Base-by-base conservation (phyloP, 2,329 filamentous ascomycete genomes). In the Pseudopithomyces chartarum region DNA sequence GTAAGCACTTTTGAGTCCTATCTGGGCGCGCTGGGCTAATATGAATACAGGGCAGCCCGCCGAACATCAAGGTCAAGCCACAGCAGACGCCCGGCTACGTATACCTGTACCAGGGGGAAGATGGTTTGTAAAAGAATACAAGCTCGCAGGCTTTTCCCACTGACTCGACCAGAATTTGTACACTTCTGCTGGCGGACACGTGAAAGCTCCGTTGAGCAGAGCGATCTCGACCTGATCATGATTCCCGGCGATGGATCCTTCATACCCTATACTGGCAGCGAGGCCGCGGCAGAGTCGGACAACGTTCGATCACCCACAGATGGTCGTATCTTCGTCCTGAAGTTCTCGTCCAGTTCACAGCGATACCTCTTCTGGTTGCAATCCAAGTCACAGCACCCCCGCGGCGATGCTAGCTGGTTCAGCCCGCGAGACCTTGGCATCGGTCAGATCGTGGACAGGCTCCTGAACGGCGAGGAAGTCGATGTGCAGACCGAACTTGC, bases 181-280 rank as follows among this genome's bases (percentile, higher is more conserved):
- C 93, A 97, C 81, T 97, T 99, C 80, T 97, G 93, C 85, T 99
- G 96, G 96, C 90, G 93, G 64, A 88, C 91, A 69, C 89, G 95
- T 64, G 84, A 82, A 64, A 85, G 86, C 56, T 81, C 88, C 20
- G 78, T 91, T 64, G 85, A 90, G 61, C 80, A 90, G 57, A 89
- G 93, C 56, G 90, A 95, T 58, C 80, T 97, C 61, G 93, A 99
- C 74, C 85, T 99, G 36, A 87, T 97, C 68, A 97, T 97, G 91
- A 88, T 99, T 51, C 94, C 95, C 20, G 84, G 85, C 52, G 96
- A 99, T 75, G 91, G 90, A 66, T 88, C 87, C 69, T 99, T 99
- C 78, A 82, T 87, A 12, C 92, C 93, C 7, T 95, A 96, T 79
- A 73, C 72, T 15, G 76, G 75, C 62, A 62, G 67, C 40, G 85